phyloP scores from a whole-genome alignment of 1,139 yeast species.

The Nakaseomyces sp. region DNA sequence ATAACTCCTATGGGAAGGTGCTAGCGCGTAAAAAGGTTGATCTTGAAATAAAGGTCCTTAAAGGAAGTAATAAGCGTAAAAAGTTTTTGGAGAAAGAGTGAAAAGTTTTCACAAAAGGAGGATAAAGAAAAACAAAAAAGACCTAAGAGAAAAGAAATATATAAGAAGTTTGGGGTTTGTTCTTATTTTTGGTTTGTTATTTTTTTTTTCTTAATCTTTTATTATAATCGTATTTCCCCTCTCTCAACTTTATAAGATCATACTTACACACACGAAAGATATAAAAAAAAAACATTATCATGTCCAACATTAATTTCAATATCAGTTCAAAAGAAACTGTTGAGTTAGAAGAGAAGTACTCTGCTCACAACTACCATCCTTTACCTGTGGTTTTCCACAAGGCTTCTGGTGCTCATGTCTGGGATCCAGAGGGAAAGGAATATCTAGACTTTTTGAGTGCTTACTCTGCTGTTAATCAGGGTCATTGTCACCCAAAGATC shows the following conservation, averaged over 20 bases:
- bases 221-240: too few species aligned
- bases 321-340: conserved; percentile 58
- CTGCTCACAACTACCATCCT: conserved; percentile 97
- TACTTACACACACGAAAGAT: too few species aligned
- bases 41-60: background rate
- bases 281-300: background rate
- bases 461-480: conserved; percentile 95
- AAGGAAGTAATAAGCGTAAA: conserved; percentile 1
- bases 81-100: background rate
- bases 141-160: too few species aligned
- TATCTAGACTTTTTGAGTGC: conserved; percentile 85
- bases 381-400: conserved; percentile 85
- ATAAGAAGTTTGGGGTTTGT: background rate
- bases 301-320: conserved; percentile 1
- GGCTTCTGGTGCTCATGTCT: conserved; percentile 86
- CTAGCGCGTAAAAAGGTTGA: background rate
- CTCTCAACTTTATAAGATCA: too few species aligned
- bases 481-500: conserved; percentile 95
- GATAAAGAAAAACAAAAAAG: background rate
- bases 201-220: too few species aligned
- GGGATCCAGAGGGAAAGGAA: conserved; percentile 95
- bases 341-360: conserved; percentile 65
- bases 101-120: background rate
- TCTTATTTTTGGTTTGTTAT: background rate
- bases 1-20: conserved; percentile 3